These are phyloP conservation scores for Naganishia sp. DNA, from an alignment of 1,284 basidiomycete genomes.

Conservation along the genomic window DNA sequence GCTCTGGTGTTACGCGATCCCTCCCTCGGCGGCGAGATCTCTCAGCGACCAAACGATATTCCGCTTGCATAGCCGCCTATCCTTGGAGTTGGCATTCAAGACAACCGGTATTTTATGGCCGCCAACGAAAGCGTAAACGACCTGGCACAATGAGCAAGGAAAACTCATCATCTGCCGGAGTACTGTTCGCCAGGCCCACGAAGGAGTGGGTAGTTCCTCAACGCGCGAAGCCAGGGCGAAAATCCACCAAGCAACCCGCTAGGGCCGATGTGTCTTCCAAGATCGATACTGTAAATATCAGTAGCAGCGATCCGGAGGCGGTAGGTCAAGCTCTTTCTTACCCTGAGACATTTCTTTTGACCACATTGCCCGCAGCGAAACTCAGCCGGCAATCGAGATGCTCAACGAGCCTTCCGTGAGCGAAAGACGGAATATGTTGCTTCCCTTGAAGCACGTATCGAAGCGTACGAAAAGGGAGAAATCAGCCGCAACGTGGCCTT, in stretches of 20 bases:
- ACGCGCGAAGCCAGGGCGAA: slow-evolving; percentile 83
- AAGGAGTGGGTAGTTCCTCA: slow-evolving; percentile 89
- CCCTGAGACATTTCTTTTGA: background rate
- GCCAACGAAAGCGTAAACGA: background rate
- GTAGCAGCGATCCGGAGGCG: slow-evolving; percentile 37
- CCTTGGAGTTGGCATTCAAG: too few species aligned
- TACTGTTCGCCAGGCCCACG: slow-evolving; percentile 60
- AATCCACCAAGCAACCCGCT: slow-evolving; percentile 69
- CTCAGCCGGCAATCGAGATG: slow-evolving; percentile 62
- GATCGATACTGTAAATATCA: slow-evolving; percentile 33
- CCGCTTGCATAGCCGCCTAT: too few species aligned
- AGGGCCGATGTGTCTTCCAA: slow-evolving; percentile 3
- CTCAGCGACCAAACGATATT: too few species aligned
- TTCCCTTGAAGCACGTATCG: slow-evolving; percentile 83
- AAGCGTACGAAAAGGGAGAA: slow-evolving; percentile 84
- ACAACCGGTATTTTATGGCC: background rate
- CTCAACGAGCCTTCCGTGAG: slow-evolving; percentile 86
- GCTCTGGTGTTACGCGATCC: too few species aligned
- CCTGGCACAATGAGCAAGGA: slow-evolving; percentile 36
- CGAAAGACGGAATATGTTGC: slow-evolving; percentile 85
- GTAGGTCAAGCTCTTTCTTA: background rate
- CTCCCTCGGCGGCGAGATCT: too few species aligned
- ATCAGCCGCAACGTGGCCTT: slow-evolving; percentile 83
- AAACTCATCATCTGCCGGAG: slow-evolving; percentile 51
- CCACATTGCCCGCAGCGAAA: slow-evolving; percentile 15